Evolutionary conservation across 2,329 filamentous ascomycete species (phyloP).

Genomic region (Xylaria sp.): DNA sequence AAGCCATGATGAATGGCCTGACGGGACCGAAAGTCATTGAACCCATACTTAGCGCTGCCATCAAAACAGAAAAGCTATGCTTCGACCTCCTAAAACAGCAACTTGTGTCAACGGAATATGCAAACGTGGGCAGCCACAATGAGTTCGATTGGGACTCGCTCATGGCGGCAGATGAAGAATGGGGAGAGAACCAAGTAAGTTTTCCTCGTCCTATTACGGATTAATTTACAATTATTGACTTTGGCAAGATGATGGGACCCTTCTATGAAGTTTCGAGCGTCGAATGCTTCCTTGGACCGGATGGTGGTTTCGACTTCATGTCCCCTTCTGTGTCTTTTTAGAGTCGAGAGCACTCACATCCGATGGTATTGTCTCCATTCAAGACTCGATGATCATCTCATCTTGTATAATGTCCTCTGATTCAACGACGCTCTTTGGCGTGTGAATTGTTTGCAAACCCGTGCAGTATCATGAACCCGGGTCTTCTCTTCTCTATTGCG

Average conservation of each 20-base stretch:
- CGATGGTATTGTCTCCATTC: neutral
- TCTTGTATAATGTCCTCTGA: neutral
- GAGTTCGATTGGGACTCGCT: constrained; percentile 43
- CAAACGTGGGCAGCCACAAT: constrained; percentile 39
- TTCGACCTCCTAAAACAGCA: constrained; percentile 50
- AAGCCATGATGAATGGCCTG: constrained; percentile 53
- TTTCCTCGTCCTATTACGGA: neutral
- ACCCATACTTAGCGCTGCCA: constrained; percentile 52
- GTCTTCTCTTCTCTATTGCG: neutral
- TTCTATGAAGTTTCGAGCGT: constrained; percentile 45
- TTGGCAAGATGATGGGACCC: constrained; percentile 26
- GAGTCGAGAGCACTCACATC: neutral
- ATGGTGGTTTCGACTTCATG: constrained; percentile 20
- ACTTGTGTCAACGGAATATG: constrained; percentile 31
- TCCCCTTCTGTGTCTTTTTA: constrained; percentile 16
- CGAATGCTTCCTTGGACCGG: constrained; percentile 37
- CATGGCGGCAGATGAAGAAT: constrained; percentile 50
- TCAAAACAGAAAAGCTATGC: constrained; percentile 50
- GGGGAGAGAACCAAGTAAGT: constrained; percentile 47
- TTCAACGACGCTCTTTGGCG: neutral
- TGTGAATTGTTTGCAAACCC: neutral
- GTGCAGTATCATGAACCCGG: neutral
- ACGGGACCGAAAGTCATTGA: constrained; percentile 49
- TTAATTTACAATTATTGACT: neutral
- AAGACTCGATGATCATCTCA: neutral